Conservation (phyloP, 2,329 filamentous ascomycete species). For the Rutstroemia sp. region DNA sequence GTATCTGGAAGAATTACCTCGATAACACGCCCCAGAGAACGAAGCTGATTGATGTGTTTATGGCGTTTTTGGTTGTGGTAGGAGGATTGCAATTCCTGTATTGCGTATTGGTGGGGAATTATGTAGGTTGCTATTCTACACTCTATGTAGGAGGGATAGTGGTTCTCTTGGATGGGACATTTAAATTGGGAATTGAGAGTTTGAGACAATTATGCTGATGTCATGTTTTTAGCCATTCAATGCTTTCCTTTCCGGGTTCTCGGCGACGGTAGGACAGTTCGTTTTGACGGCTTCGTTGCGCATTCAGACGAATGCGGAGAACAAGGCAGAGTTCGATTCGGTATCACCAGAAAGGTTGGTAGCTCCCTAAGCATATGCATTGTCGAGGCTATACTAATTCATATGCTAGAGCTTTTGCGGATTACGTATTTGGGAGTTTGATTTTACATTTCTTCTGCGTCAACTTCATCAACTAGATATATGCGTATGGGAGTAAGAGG, state of each 20-base stretch:
- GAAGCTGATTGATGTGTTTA: slow-evolving; percentile 86
- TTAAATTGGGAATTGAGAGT: background rate
- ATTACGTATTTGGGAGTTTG: slow-evolving; percentile 90
- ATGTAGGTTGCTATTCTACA: slow-evolving; percentile 53
- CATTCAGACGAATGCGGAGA: slow-evolving; percentile 83
- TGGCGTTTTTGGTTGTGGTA: slow-evolving; percentile 77
- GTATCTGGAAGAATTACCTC: slow-evolving; percentile 72
- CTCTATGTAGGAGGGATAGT: slow-evolving; percentile 4
- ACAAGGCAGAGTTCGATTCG: slow-evolving; percentile 67
- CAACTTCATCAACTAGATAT: slow-evolving; percentile 91
- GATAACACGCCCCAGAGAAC: slow-evolving; percentile 80
- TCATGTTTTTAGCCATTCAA: slow-evolving; percentile 73
- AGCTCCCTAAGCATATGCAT: background rate
- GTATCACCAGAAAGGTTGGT: slow-evolving; percentile 73
- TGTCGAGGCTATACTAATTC: slow-evolving; percentile 13
- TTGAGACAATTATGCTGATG: background rate
- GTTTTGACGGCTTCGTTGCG: slow-evolving; percentile 81
- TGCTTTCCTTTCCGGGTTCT: slow-evolving; percentile 93
- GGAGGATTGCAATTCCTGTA: slow-evolving; percentile 91
- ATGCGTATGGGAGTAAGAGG: slow-evolving; percentile 8
- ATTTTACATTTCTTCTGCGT: slow-evolving; percentile 98
- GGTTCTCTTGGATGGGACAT: background rate
- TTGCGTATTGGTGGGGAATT: slow-evolving; percentile 87
- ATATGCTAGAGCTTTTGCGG: slow-evolving; percentile 73
- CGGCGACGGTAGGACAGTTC: slow-evolving; percentile 91